phyloP scores from a whole-genome alignment of 768 basidiomycete species.

The Auriscalpium orientale region DNA sequence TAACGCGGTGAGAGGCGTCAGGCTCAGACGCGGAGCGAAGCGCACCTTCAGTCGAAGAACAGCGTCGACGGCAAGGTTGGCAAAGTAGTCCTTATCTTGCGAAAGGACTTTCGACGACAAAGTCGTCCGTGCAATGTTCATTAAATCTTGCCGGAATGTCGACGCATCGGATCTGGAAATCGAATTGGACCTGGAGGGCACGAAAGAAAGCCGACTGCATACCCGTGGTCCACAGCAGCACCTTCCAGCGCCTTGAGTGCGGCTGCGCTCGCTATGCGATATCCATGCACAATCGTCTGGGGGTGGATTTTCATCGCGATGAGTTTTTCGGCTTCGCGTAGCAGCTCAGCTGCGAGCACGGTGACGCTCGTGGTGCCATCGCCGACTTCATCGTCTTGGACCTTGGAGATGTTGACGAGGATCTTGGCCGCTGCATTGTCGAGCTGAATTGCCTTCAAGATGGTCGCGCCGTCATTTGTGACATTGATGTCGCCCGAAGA shows the following conservation, averaged over 20 bases:
- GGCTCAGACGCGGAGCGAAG: background rate
- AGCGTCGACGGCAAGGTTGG: slow-evolving; percentile 95
- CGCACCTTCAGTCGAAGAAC: slow-evolving; percentile 82
- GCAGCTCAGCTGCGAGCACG: slow-evolving; percentile 83
- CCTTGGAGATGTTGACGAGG: slow-evolving; percentile 98
- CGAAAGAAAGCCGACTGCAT: slow-evolving; percentile 24
- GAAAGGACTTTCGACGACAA: slow-evolving; percentile 92
- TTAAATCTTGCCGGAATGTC: slow-evolving; percentile 80
- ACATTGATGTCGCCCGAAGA: slow-evolving; percentile 91
- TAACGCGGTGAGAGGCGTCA: background rate
- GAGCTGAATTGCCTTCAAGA: slow-evolving; percentile 93
- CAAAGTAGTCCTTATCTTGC: slow-evolving; percentile 97
- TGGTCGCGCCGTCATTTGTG: slow-evolving; percentile 98
- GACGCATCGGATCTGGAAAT: slow-evolving; percentile 52
- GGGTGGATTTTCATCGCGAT: slow-evolving; percentile 92
- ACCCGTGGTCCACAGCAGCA: slow-evolving; percentile 81
- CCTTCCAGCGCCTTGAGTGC: slow-evolving; percentile 80
- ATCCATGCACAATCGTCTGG: slow-evolving; percentile 96
- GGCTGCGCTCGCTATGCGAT: slow-evolving; percentile 81
- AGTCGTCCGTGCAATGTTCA: slow-evolving; percentile 96
- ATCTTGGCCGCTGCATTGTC: slow-evolving; percentile 99
- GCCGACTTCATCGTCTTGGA: slow-evolving; percentile 99
- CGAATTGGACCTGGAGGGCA: background rate
- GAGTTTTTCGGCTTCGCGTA: slow-evolving; percentile 93
- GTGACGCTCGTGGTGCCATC: slow-evolving; percentile 92